Base-by-base conservation (phyloP, 2,329 filamentous ascomycete genomes). In the Alternaria novae-zelandiae region DNA sequence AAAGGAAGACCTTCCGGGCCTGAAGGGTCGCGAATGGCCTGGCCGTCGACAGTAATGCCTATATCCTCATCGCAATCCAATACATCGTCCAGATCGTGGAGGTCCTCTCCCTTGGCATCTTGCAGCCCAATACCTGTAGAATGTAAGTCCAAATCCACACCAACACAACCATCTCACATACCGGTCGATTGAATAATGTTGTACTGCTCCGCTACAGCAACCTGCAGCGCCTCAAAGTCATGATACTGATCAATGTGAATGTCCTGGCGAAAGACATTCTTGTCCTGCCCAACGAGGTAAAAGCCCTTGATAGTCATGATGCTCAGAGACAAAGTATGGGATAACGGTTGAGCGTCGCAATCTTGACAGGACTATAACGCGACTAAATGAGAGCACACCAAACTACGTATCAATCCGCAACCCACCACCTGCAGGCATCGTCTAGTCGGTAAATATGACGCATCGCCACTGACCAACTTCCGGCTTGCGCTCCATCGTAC, bases 271-370 rank as follows among this genome's bases (percentile, higher is more conserved):
- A 64, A 68, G 30, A 68, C 43, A 28, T 59, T 54, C 17, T 66
- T 68, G 44, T 55, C 59, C n/a, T 66, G 66, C 17, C 66, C 66
- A 6, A 68, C 56, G 12, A 68, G 58, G 53, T 68, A 64, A 23
- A 68, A 68, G 47, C 63, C 45, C 62, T 68, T 68, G 64, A 66
- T 61, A 25, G 66, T 66, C 66, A 68, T 68, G 15, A 1, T 66
- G 60, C 12, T 6, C n/a, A n/a, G n/a, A n/a, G n/a, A n/a, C 3
- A 20, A 46, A 51, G 49, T 44, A 7, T 57, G 58, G 13, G 6
- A 41, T 41, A 17, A 41, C 36, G 15, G 36, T 17, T 41, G 36
- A 20, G 21, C 15, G 17, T 30, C 26, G 26, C 20, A 56, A 13
- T 12, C 58, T 51, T 46, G 43, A 41, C 23, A 45, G 49, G n/a